Evolutionary conservation across 2,329 filamentous ascomycete species (phyloP).

Genomic region (Elsinoe arachidis): DNA sequence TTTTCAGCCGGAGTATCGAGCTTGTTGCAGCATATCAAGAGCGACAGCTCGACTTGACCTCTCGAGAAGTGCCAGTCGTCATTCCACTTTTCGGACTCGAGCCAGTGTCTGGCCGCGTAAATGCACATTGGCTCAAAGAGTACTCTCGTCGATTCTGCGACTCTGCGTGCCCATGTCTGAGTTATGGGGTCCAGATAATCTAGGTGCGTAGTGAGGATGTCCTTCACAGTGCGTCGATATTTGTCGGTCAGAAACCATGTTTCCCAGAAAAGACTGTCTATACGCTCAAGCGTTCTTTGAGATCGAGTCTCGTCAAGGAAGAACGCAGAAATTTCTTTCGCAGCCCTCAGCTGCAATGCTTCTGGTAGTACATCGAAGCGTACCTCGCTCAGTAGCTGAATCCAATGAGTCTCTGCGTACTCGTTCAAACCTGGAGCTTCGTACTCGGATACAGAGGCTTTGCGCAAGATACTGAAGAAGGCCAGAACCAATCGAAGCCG

Average conservation of each 20-base stretch:
- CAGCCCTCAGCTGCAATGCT: background rate
- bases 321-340: background rate
- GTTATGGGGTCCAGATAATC: background rate
- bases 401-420: background rate
- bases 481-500: background rate
- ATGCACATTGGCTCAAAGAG: background rate
- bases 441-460: background rate
- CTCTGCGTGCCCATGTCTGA: background rate
- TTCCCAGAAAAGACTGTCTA: background rate
- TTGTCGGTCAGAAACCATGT: background rate
- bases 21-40: background rate
- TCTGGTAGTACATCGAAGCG: background rate
- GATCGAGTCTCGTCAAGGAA: background rate
- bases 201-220: background rate
- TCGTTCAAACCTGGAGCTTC: background rate
- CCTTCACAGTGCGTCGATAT: background rate
- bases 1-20: background rate
- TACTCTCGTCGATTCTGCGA: background rate
- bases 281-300: background rate
- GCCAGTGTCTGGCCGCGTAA: background rate
- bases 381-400: background rate
- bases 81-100: background rate
- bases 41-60: background rate
- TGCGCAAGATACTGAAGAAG: background rate
- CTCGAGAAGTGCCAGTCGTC: background rate